Percentiles rank a stretch among this genome's conserved stretches.
These are phyloP conservation scores for Caryopteris hybrid DNA, from an alignment of 305 asterid genomes.

Conservation along the genomic window DNA sequence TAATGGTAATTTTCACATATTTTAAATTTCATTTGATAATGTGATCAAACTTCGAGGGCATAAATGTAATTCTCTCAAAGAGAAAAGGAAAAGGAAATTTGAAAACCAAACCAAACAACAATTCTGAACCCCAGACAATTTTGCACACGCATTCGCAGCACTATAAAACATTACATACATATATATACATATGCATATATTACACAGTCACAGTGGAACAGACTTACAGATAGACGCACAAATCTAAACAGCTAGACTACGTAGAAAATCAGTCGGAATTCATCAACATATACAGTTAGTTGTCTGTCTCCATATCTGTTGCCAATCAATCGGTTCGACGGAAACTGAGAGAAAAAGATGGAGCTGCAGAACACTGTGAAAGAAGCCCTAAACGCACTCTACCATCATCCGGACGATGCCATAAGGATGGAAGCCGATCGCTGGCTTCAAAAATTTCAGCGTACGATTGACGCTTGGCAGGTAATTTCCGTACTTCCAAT, in stretches of 20 bases:
- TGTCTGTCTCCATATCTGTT: conserved; percentile 9
- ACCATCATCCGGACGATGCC: conserved; percentile 94
- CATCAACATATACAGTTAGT: conserved; percentile 1
- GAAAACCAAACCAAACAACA: background rate
- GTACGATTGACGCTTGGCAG: conserved; percentile 99
- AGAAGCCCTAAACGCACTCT: conserved; percentile 97
- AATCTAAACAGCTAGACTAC: conserved; percentile 21
- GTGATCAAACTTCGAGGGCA: too few relatives aligned
- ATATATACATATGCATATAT: background rate
- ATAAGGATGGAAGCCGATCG: conserved; percentile 97
- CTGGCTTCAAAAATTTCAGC: conserved; percentile 95
- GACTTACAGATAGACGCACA: conserved; percentile 4
- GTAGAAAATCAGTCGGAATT: conserved; percentile 11
- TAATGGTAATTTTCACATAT: too few relatives aligned
- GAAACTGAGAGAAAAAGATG: conserved; percentile 31
- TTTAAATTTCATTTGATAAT: too few relatives aligned
- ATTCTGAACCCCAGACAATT: background rate
- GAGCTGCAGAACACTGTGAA: conserved; percentile 93
- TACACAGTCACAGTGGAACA: background rate
- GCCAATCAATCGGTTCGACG: conserved; percentile 18
- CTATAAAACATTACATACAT: background rate
- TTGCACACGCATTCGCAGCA: background rate
- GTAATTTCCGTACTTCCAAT: conserved; percentile 32
- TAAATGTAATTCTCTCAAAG: too few relatives aligned
- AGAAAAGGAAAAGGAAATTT: background rate